Conservation (phyloP, 2,329 filamentous ascomycete species). For the Diplocarpon rosae region DNA sequence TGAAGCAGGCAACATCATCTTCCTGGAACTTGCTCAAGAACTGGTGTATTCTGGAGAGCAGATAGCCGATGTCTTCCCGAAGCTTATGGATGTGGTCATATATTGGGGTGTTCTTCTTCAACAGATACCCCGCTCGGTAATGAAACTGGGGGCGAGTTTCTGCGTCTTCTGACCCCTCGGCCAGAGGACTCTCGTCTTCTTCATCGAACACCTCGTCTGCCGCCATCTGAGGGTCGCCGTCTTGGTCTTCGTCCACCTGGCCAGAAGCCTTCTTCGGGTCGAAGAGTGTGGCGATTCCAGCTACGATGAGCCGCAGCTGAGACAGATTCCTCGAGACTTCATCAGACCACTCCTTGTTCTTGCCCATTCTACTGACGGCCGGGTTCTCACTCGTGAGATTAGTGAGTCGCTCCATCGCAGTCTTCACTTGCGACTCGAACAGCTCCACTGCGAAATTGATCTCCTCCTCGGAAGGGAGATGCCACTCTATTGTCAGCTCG, state of each 20-base stretch:
- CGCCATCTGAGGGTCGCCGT: constrained; percentile 34
- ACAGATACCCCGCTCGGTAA: constrained; percentile 78
- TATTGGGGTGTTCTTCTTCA: constrained; percentile 50
- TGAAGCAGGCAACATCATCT: constrained; percentile 94
- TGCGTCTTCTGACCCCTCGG: constrained; percentile 62
- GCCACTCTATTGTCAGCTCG: constrained; percentile 81
- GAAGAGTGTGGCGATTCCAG: constrained; percentile 82
- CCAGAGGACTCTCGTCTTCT: constrained; percentile 44
- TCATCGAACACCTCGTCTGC: constrained; percentile 39
- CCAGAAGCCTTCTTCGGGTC: constrained; percentile 63
- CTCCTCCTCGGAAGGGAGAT: constrained; percentile 69
- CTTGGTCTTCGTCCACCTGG: constrained; percentile 33
- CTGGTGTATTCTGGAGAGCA: constrained; percentile 72
- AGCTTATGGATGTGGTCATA: constrained; percentile 73
- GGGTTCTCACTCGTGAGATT: constrained; percentile 73
- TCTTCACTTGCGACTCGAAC: constrained; percentile 73
- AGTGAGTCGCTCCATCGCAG: constrained; percentile 63
- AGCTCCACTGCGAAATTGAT: constrained; percentile 81
- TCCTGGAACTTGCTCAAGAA: constrained; percentile 80
- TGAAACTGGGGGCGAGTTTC: constrained; percentile 77
- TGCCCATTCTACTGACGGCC: constrained; percentile 79
- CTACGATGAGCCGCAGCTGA: constrained; percentile 77
- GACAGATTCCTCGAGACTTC: constrained; percentile 86
- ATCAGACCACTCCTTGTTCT: constrained; percentile 98
- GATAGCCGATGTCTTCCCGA: constrained; percentile 66